Evolutionary conservation across 805 yeast genomes (phyloP).

Genomic region (Tetrapisispora phaffii): DNA sequence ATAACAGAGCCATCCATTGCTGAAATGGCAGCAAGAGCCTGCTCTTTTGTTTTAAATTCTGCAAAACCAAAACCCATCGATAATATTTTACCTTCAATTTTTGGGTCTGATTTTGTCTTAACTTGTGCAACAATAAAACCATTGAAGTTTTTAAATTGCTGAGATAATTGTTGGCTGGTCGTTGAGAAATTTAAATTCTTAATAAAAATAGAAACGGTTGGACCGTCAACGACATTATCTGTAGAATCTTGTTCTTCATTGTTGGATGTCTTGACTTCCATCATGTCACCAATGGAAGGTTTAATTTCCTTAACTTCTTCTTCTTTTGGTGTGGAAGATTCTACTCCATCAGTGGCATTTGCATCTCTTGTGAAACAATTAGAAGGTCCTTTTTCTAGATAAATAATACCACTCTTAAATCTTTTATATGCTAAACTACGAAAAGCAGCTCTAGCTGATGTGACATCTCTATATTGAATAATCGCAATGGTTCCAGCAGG

Average conservation of each 20-base stretch:
- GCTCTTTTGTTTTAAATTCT: constrained; percentile 70
- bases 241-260: constrained; percentile 32
- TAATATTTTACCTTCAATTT: constrained; percentile 49
- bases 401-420: constrained; percentile 76
- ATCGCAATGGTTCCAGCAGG: constrained; percentile 95
- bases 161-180: constrained; percentile 43
- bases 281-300: constrained; percentile 20
- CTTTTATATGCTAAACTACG: constrained; percentile 78
- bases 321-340: constrained; percentile 18
- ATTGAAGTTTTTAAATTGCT: constrained; percentile 54
- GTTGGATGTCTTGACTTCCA: constrained; percentile 35
- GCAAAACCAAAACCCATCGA: constrained; percentile 98
- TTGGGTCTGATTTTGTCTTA: constrained; percentile 82
- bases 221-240: constrained; percentile 43
- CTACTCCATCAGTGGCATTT: constrained; percentile 24
- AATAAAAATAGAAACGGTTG: constrained; percentile 80
- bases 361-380: constrained; percentile 63
- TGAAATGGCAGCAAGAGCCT: constrained; percentile 67
- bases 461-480: constrained; percentile 73
- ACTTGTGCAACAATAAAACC: constrained; percentile 80
- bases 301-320: constrained; percentile 29
- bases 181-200: constrained; percentile 88
- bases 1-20: constrained; percentile 66
- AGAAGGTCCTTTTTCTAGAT: constrained; percentile 89
- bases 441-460: constrained; percentile 84